phyloP scores from a whole-genome alignment of 352 stramenopile genomes.

The Globisporangium splendens region DNA sequence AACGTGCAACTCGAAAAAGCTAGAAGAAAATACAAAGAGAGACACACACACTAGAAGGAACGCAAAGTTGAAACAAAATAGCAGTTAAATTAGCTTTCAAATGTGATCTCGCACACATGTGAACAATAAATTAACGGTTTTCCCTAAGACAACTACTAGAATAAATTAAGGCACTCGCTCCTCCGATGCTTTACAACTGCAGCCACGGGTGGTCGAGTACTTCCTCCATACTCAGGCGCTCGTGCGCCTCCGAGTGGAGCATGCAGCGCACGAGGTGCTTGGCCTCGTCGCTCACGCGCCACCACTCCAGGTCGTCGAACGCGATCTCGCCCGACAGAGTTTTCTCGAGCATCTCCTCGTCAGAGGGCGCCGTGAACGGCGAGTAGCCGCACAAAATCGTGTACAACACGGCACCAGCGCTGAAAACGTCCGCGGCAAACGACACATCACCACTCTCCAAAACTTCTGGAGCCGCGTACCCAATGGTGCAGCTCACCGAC shows the following conservation, averaged over 20 bases:
- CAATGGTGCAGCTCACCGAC: conserved; percentile 63
- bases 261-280: conserved; percentile 61
- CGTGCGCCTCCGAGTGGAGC: conserved; percentile 36
- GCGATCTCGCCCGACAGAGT: conserved; percentile 43
- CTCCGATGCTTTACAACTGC: conserved; percentile 14
- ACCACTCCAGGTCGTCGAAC: conserved; percentile 60
- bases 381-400: conserved; percentile 61
- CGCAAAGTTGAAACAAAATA: too few species aligned
- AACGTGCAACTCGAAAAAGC: too few species aligned
- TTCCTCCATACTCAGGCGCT: conserved; percentile 63
- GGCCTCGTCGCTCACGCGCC: conserved; percentile 37
- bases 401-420: conserved; percentile 66
- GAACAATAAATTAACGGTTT: neutral
- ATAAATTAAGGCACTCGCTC: neutral
- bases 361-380: conserved; percentile 56
- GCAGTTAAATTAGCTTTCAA: too few species aligned
- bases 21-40: too few species aligned
- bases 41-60: too few species aligned
- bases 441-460: conserved; percentile 42
- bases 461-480: conserved; percentile 72
- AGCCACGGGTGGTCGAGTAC: conserved; percentile 63
- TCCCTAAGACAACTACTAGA: neutral
- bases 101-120: too few species aligned
- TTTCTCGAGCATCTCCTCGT: conserved; percentile 58
- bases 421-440: conserved; percentile 74